Evolutionary conservation across 371 early-diverging fungal species (phyloP).

Genomic region (Mucor saturninus): DNA sequence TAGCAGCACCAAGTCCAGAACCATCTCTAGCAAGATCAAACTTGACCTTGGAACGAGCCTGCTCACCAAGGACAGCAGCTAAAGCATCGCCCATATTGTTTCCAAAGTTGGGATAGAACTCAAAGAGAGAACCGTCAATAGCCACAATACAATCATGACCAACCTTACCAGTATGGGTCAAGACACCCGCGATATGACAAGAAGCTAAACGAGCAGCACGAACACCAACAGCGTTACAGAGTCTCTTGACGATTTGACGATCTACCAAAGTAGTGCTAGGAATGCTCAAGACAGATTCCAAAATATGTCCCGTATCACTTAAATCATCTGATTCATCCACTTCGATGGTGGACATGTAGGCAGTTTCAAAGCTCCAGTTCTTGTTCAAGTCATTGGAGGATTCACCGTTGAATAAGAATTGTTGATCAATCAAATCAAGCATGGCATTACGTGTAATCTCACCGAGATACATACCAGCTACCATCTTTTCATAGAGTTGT

Average conservation of each 20-base stretch:
- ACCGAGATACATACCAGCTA: slow-evolving; percentile 85
- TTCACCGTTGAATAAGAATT: slow-evolving; percentile 55
- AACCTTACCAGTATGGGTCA: slow-evolving; percentile 59
- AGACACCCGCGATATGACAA: slow-evolving; percentile 80
- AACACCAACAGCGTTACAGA: slow-evolving; percentile 84
- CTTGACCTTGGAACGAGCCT: slow-evolving; percentile 40
- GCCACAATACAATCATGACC: slow-evolving; percentile 56
- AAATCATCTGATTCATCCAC: slow-evolving; percentile 74
- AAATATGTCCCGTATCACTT: slow-evolving; percentile 67
- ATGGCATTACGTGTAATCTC: slow-evolving; percentile 77
- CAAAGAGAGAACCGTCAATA: slow-evolving; percentile 92
- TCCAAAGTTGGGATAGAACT: slow-evolving; percentile 89
- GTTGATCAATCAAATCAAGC: slow-evolving; percentile 66
- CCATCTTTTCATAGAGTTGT: slow-evolving; percentile 81
- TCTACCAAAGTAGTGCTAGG: slow-evolving; percentile 75
- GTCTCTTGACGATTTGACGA: slow-evolving; percentile 78
- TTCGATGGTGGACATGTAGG: slow-evolving; percentile 90
- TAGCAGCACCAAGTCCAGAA: slow-evolving; percentile 54
- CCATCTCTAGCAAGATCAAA: slow-evolving; percentile 50
- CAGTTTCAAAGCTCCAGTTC: slow-evolving; percentile 86
- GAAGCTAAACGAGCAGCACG: slow-evolving; percentile 89
- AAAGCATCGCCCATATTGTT: slow-evolving; percentile 75
- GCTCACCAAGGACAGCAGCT: slow-evolving; percentile 72
- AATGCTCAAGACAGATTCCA: slow-evolving; percentile 75
- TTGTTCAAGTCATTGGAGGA: slow-evolving; percentile 72